Base-by-base conservation (phyloP, 805 yeast species). In the Wickerhamomyces xylosicus region DNA sequence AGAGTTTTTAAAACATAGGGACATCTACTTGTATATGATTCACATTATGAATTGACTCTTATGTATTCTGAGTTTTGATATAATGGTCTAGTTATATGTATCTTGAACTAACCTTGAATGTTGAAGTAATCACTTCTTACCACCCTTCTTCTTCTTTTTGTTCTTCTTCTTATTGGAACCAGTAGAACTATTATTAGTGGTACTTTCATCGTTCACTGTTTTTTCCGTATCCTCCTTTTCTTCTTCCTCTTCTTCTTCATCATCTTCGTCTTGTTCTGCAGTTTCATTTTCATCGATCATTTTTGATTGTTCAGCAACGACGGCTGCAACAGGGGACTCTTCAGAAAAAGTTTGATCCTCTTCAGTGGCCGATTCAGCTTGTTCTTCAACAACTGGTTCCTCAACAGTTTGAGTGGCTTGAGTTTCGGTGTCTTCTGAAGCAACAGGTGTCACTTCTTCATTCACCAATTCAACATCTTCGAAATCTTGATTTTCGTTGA, bases 131-230 rank as follows among this genome's bases (percentile, higher is more conserved):
- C 44, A 43, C 47, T 53, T 53, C 43, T 56, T 54, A 48, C 50
- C 55, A 42, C 57, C 59, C 49, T 59, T 62, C 44, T 59, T 61
- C 45, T 61, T 58, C 45, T 55, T 56, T 37, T 61, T 60, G 34
- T 56, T 58, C 38, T 58, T 62, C 43, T 58, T 61, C 47, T 58
- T 59, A 35, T 52, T 32, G n/a, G 35, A 31, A 20, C 40, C 5
- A 17, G 27, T 28, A 16, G 45, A 3, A n/a, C 31, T 33, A n/a
- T 34, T 38, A 32, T 38, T 36, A 19, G 40, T 37, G 7, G 31
- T 22, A 21, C 40, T 31, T 17, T 38, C 47, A n/a, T 42, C 13
- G 27, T 5, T 16, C 13, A 17, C 32, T 7, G 39, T 20, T 17
- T 41, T 29, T 10, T 39, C 35, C n/a, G 36, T 36, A 19, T 31